These are phyloP conservation scores for Claviceps sorghi DNA, from an alignment of 2,329 filamentous ascomycete species.

Conservation along the genomic window DNA sequence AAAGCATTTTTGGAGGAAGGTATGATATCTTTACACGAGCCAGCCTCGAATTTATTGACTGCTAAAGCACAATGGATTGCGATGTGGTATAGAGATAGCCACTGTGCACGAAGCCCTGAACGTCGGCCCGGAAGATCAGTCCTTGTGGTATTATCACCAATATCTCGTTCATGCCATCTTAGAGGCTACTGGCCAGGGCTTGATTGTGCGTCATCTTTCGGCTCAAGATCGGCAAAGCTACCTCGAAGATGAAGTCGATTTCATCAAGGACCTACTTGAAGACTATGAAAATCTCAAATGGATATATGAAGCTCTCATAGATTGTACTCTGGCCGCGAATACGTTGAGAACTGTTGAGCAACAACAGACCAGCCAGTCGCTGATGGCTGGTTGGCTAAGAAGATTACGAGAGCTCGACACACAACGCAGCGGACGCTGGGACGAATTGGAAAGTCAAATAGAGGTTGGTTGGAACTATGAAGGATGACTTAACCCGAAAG, in stretches of 20 bases:
- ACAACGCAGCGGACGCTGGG: slow-evolving; percentile 60
- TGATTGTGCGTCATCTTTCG: slow-evolving; percentile 26
- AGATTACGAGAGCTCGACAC: slow-evolving; percentile 58
- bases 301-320: slow-evolving; percentile 75
- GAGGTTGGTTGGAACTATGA: background rate
- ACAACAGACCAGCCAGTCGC: slow-evolving; percentile 24
- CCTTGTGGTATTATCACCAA: slow-evolving; percentile 93
- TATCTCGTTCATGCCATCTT: slow-evolving; percentile 62
- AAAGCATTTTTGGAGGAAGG: slow-evolving; percentile 57
- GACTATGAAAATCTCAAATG: slow-evolving; percentile 55
- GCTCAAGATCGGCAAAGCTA: slow-evolving; percentile 48
- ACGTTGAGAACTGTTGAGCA: slow-evolving; percentile 23
- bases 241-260: slow-evolving; percentile 55
- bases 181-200: slow-evolving; percentile 19
- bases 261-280: slow-evolving; percentile 50
- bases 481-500: no score
- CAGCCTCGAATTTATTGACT: background rate
- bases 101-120: slow-evolving; percentile 67
- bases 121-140: slow-evolving; percentile 86
- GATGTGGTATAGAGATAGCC: slow-evolving; percentile 45
- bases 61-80: background rate
- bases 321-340: slow-evolving; percentile 43
- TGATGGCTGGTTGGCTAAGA: slow-evolving; percentile 42
- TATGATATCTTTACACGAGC: slow-evolving; percentile 17
- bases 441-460: slow-evolving; percentile 44